Evolutionary conservation across 1,284 basidiomycete genomes (phyloP).

Genomic region (Sporisorium exsertum): DNA sequence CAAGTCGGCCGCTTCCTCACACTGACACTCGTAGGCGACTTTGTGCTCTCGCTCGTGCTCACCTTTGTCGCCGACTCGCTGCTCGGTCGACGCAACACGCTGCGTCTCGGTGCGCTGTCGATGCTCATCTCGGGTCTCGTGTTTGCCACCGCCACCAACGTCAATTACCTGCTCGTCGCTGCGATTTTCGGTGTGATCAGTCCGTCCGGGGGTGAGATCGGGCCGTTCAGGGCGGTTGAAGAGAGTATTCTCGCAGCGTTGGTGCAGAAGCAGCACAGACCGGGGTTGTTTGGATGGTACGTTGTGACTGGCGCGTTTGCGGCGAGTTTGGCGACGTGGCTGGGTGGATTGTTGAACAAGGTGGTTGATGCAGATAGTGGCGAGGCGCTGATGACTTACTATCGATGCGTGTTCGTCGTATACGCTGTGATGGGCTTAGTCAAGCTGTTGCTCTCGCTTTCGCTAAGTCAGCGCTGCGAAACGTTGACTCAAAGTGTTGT

Average conservation of each 20-base stretch:
- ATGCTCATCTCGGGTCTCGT: constrained; percentile 30
- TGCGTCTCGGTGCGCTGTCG: constrained; percentile 20
- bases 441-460: constrained; percentile 21
- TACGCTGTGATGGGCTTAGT: constrained; percentile 20
- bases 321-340: constrained; percentile 30
- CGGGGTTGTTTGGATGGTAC: constrained; percentile 26
- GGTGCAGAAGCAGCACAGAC: constrained; percentile 21
- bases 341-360: constrained; percentile 12
- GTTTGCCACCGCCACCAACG: constrained; percentile 17
- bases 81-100: constrained; percentile 28
- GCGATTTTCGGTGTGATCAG: constrained; percentile 29
- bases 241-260: constrained; percentile 24
- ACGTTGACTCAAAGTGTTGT: not conserved
- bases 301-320: constrained; percentile 22
- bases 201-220: constrained; percentile 24
- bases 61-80: constrained; percentile 27
- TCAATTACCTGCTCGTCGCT: constrained; percentile 10
- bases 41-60: constrained; percentile 23
- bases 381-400: constrained; percentile 5
- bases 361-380: not conserved
- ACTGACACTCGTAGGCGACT: constrained; percentile 23
- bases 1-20: constrained; percentile 29
- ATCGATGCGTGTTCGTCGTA: constrained; percentile 18
- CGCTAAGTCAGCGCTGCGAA: constrained; percentile 18
- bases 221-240: constrained; percentile 28